Evolutionary conservation across 441 rosid genomes (phyloP), one percentile per base, ranked within the genome.

Genomic region (Biscutella laevigata): DNA sequence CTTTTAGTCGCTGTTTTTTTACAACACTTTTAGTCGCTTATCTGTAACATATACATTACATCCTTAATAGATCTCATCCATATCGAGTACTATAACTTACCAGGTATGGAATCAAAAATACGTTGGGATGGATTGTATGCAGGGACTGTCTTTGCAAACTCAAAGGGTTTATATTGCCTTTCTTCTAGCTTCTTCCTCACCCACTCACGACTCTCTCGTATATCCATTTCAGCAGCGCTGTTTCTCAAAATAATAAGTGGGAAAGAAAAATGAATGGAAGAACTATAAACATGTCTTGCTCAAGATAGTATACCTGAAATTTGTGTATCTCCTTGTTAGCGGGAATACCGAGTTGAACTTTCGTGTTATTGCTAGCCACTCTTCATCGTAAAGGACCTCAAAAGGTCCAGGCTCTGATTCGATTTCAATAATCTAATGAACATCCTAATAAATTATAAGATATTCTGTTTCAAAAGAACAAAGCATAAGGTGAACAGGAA

Each of bases 301-400:
- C 22, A 29, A 36, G 14, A 62, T 33, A 26, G 11, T 64, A 26
- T 48, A 88, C 95, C 86, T 48, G 50, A 88, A 79, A 42, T 80
- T 71, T 59, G 78, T 72, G 46, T 32, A 46, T 34, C 49, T 69
- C 10, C 14, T 11, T 4, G 87, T 80, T 65, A 80, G 62, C 24
- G 98, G 98, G 59, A 91, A 69, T 45, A 70, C 48, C 64, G 79
- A 63, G 63, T 88, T 80, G 74, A 78, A 79, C 60, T 73, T 73
- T 61, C 67, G 61, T 16, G 92, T 91, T 48, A 83, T 73, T 24
- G 88, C 84, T 20, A 83, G 72, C 94, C 95, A 91, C 67, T 91
- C 96, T 74, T 85, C 94, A 30, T 88, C 98, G 47, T 83, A 88
- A 38, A 76, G 70, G 70, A 91, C 57, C 67, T 83, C 85, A 53